Evolutionary conservation across 1,139 yeast genomes (phyloP), one percentile per base, ranked within the genome.

Genomic region (Yarrowia galli): DNA sequence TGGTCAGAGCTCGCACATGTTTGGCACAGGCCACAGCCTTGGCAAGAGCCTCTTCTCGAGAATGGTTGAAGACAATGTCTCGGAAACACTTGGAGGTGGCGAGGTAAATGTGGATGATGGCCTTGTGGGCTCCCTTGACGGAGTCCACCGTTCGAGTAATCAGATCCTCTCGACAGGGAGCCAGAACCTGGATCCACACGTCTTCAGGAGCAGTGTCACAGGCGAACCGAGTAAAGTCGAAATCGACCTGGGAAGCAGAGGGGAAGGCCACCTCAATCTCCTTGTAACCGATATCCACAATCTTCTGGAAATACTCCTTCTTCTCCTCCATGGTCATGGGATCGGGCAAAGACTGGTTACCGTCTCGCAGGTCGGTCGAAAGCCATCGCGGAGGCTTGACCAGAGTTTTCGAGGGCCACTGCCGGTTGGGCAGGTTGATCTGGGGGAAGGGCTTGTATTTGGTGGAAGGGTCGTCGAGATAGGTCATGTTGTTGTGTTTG

Each of bases 221-320:
- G 43, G 98, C 97, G 74, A 85, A 91, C 70, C 97, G 85, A 42
- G 98, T 95, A 81, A 95, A 95, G 77, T 95, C 98, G 76, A 95
- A 95, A 79, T 95, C 99, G 35, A 91, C 88, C 77, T 93, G 98
- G 5, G 97, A 91, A 2, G 98, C 98, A 32, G 97, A 88, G 16
- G 99, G 98, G 81, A 95, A 95, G 0, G 97, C 88, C 20, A 95
- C 98, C 80, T 95, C 99, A 72, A 95, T 95, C 79, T 95, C 99
- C 79, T 95, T 95, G 82, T 92, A 95, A 0, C 98, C 98, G 65
- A 92, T 82, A 49, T 91, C 95, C n/a, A 93, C 82, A 69, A 95
- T 83, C 78, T 92, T 91, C 72, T 88, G 85, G 82, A 93, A 93
- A 79, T 91, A 93, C 73, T 85, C 89, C 78, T 91, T 91, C 81